Evolutionary conservation across 2,329 filamentous ascomycete genomes (phyloP).

Genomic region (Microsporum audouinii): DNA sequence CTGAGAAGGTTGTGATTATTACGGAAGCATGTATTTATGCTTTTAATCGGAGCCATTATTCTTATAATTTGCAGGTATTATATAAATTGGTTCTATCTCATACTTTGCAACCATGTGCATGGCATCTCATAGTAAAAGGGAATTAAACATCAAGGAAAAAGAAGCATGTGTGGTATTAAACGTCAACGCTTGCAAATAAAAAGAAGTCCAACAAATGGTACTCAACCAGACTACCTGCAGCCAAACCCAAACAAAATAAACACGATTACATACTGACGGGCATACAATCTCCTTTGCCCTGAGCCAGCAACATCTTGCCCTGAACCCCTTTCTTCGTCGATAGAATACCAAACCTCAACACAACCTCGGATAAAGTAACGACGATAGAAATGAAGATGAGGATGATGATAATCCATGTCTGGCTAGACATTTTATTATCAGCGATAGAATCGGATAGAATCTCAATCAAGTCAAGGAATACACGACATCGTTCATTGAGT

Average conservation of each 20-base stretch:
- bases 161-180: background rate
- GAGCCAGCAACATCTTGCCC: background rate
- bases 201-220: background rate
- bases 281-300: background rate
- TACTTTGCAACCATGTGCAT: background rate
- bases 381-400: slow-evolving; percentile 84
- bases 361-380: slow-evolving; percentile 82
- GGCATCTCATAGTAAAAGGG: background rate
- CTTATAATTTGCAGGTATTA: no score
- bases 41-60: no score
- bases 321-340: slow-evolving; percentile 13
- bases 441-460: slow-evolving; percentile 87
- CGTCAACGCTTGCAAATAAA: background rate
- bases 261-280: background rate
- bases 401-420: slow-evolving; percentile 97
- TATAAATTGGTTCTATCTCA: no score
- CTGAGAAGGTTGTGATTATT: no score
- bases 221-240: background rate
- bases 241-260: background rate
- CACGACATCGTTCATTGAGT: slow-evolving; percentile 89
- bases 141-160: background rate
- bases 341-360: slow-evolving; percentile 71
- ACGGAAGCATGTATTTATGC: no score
- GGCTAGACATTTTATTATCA: slow-evolving; percentile 87
- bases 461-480: slow-evolving; percentile 92